Conservation (phyloP, 768 basidiomycete species). For the Sporobolomyces pararoseus region DNA sequence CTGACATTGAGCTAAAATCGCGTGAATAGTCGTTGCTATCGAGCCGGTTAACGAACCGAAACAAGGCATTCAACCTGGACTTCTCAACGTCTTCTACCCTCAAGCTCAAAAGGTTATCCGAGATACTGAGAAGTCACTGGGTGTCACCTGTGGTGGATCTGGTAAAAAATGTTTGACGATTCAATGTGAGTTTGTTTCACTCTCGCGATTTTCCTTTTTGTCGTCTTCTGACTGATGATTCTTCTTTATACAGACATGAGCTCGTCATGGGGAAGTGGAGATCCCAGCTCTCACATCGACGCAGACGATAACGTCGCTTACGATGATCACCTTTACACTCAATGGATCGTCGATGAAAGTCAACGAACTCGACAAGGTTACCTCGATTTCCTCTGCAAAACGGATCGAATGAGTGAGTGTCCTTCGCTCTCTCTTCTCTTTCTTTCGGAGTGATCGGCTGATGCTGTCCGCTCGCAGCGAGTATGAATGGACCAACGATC, state of each 20-base stretch:
- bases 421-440: too few species aligned
- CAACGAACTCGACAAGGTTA: conserved; percentile 9
- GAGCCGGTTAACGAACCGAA: conserved; percentile 29
- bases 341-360: not conserved
- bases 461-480: not conserved
- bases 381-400: conserved; percentile 10
- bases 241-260: not conserved
- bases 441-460: not conserved
- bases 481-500: not conserved
- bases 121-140: conserved; percentile 9
- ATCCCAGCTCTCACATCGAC: conserved; percentile 2
- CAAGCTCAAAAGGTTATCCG: conserved; percentile 18
- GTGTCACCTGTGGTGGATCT: conserved; percentile 3
- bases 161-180: conserved; percentile 16
- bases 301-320: conserved; percentile 5
- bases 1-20: not conserved
- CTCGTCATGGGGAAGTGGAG: conserved; percentile 3
- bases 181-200: conserved; percentile 8
- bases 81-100: not conserved
- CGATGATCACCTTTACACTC: conserved; percentile 30
- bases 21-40: not conserved
- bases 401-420: conserved; percentile 1
- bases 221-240: not conserved
- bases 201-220: not conserved
- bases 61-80: conserved; percentile 1